These are phyloP conservation scores for Spinellus fusiger DNA, from an alignment of 192 early-diverging fungal genomes.

Conservation along the genomic window DNA sequence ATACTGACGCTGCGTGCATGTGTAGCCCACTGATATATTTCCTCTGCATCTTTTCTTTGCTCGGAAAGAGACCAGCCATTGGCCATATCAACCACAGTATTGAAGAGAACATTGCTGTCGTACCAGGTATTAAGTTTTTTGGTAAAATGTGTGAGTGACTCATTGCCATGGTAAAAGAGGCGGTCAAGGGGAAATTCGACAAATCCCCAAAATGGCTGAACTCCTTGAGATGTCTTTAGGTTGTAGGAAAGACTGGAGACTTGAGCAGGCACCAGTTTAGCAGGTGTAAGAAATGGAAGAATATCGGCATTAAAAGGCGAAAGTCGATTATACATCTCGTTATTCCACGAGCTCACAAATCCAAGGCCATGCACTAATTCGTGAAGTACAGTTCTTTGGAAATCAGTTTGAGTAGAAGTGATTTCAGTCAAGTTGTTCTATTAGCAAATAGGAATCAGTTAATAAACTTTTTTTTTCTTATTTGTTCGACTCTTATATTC, in stretches of 20 bases:
- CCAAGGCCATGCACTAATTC: constrained; percentile 43
- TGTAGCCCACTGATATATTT: constrained; percentile 14
- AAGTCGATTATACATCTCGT: constrained; percentile 20
- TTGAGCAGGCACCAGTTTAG: constrained; percentile 9
- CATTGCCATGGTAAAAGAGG: background rate
- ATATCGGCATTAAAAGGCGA: constrained; percentile 9
- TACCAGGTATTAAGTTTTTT: constrained; percentile 13
- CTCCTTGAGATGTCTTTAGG: background rate
- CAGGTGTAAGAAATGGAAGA: constrained; percentile 18
- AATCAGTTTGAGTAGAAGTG: constrained; percentile 25
- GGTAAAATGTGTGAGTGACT: constrained; percentile 9
- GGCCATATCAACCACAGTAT: constrained; percentile 15
- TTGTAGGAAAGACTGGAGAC: background rate
- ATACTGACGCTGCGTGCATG: background rate
- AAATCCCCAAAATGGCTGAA: constrained; percentile 30
- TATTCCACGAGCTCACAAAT: constrained; percentile 29
- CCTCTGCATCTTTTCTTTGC: background rate
- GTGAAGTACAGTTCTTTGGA: constrained; percentile 32
- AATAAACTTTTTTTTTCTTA: background rate
- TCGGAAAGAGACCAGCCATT: constrained; percentile 11
- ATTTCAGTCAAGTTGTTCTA: constrained; percentile 19
- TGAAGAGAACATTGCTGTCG: constrained; percentile 20
- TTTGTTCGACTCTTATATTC: background rate
- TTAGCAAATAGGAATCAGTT: background rate
- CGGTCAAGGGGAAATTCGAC: constrained; percentile 31